Evolutionary conservation across 805 yeast genomes (phyloP).

Genomic region (Saturnispora besseyi): DNA sequence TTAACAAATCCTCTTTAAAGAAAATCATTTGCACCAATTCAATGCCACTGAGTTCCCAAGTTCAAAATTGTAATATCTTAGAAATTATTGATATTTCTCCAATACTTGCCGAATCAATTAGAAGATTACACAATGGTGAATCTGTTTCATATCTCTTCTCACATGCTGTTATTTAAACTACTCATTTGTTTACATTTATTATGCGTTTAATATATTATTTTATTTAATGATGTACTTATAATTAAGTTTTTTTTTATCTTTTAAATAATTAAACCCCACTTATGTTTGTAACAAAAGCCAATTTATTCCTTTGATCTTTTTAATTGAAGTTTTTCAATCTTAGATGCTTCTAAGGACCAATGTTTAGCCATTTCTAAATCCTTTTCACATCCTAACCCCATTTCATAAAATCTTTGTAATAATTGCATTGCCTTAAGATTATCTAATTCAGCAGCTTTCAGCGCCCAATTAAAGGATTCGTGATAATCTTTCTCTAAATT

Average conservation of each 20-base stretch:
- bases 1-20: slow-evolving; percentile 57
- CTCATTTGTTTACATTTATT: background rate
- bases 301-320: background rate
- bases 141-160: slow-evolving; percentile 81
- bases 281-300: background rate
- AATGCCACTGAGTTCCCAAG: slow-evolving; percentile 68
- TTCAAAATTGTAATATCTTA: slow-evolving; percentile 53
- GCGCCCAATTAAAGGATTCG: slow-evolving; percentile 94
- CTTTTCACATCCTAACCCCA: slow-evolving; percentile 75
- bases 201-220: background rate
- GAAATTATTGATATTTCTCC: slow-evolving; percentile 80
- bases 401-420: slow-evolving; percentile 72
- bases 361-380: slow-evolving; percentile 48
- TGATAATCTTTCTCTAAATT: slow-evolving; percentile 72
- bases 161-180: slow-evolving; percentile 31
- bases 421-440: slow-evolving; percentile 79
- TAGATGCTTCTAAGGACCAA: slow-evolving; percentile 68
- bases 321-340: background rate
- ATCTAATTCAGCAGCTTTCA: slow-evolving; percentile 69
- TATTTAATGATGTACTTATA: background rate
- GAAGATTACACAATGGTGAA: slow-evolving; percentile 95
- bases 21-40: slow-evolving; percentile 88
- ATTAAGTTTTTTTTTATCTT: no score
- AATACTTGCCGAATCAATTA: slow-evolving; percentile 84
- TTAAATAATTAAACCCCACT: no score